Evolutionary conservation across 176 grass and related monocot genomes (phyloP).

Genomic region (Avena eriantha): DNA sequence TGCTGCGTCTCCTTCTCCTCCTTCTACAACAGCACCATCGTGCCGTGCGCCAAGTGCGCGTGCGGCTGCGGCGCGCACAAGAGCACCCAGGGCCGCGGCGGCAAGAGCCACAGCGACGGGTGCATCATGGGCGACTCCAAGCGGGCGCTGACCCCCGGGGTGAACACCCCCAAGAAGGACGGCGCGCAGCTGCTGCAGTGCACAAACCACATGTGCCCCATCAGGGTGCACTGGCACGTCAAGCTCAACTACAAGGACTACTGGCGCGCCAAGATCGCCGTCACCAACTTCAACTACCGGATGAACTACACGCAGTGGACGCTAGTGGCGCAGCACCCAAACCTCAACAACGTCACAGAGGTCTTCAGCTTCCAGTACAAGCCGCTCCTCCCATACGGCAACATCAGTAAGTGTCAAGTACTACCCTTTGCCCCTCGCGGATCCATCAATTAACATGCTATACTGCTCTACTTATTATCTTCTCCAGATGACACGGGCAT

Average conservation of each 20-base stretch:
- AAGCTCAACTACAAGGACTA: constrained; percentile 99
- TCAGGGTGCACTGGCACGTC: constrained; percentile 92
- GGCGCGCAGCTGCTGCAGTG: constrained; percentile 77
- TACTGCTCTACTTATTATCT: neutral
- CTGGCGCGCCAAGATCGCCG: constrained; percentile 88
- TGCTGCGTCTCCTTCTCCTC: constrained; percentile 95
- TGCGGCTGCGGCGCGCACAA: constrained; percentile 70
- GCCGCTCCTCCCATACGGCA: constrained; percentile 58
- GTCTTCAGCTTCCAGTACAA: constrained; percentile 97
- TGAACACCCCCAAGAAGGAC: constrained; percentile 87
- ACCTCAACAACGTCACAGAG: constrained; percentile 83
- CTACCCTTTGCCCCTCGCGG: no score
- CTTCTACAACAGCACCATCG: constrained; percentile 94
- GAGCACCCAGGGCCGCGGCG: constrained; percentile 32
- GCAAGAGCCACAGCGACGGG: constrained; percentile 21
- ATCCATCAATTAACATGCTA: neutral
- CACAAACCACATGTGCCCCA: constrained; percentile 86
- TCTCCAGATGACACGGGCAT: constrained; percentile 76
- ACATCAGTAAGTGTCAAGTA: constrained; percentile 61
- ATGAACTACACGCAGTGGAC: constrained; percentile 99
- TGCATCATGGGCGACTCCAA: constrained; percentile 72
- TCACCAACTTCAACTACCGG: constrained; percentile 89
- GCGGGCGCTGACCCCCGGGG: constrained; percentile 46
- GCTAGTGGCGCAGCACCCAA: constrained; percentile 84
- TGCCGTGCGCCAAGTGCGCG: constrained; percentile 70